Percentiles rank a stretch among this genome's conserved stretches.
These are phyloP conservation scores for Gelatoporia subvermispora DNA, from an alignment of 768 basidiomycete genomes.

Conservation along the genomic window DNA sequence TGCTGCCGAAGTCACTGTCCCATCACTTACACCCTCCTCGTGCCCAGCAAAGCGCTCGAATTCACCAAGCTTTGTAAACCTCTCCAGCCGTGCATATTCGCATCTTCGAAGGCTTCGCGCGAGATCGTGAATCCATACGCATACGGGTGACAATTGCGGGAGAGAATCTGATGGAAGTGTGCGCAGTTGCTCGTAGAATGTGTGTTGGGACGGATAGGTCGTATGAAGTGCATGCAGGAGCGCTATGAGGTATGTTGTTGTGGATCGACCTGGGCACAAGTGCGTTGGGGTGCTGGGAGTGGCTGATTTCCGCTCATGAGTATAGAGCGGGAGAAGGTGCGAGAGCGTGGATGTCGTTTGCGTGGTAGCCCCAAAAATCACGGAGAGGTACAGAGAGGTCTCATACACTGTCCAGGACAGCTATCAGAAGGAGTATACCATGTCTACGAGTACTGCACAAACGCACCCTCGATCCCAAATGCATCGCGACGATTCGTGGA, in stretches of 20 bases:
- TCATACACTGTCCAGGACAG: constrained; percentile 55
- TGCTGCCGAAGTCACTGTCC: background rate
- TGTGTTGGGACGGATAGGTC: constrained; percentile 60
- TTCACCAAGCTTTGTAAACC: constrained; percentile 32
- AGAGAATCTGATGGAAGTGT: constrained; percentile 39
- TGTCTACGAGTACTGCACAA: background rate
- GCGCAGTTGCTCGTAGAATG: constrained; percentile 43
- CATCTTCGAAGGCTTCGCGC: constrained; percentile 46
- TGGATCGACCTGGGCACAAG: background rate
- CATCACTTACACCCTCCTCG: background rate
- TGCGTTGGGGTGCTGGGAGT: background rate
- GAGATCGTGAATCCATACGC: constrained; percentile 49
- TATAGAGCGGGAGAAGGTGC: constrained; percentile 52
- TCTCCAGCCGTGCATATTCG: constrained; percentile 51
- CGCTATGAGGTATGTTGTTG: constrained; percentile 37
- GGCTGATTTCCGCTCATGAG: constrained; percentile 10
- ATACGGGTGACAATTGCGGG: constrained; percentile 28
- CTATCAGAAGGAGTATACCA: background rate
- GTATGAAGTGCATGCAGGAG: constrained; percentile 54
- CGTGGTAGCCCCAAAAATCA: constrained; percentile 54
- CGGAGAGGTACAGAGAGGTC: constrained; percentile 62
- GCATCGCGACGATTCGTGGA: constrained; percentile 53
- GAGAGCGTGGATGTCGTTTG: constrained; percentile 62
- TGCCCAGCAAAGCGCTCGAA: constrained; percentile 20
- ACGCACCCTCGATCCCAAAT: constrained; percentile 66